phyloP scores from a whole-genome alignment of 2,329 filamentous ascomycete genomes.

The Botrytis aclada region DNA sequence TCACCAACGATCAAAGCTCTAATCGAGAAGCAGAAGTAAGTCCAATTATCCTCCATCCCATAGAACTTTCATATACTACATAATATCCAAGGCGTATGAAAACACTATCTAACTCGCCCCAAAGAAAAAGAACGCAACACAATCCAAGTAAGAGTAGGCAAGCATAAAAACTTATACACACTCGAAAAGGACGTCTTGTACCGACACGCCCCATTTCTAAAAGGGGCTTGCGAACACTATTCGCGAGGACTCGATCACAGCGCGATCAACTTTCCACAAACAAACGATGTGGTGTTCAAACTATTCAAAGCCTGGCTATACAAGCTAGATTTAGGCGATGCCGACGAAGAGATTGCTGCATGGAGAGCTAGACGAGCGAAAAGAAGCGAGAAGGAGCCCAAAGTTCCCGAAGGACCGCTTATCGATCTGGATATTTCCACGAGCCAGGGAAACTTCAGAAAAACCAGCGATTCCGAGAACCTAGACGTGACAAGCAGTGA shows the following conservation, averaged over 20 bases:
- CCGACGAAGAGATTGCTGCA: neutral
- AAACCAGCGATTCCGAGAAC: neutral
- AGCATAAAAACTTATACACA: neutral
- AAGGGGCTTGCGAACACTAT: neutral
- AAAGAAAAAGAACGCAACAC: neutral
- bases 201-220: neutral
- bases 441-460: neutral
- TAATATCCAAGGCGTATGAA: accelerated
- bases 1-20: neutral
- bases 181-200: neutral
- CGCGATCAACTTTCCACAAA: neutral
- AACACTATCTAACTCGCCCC: neutral
- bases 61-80: neutral
- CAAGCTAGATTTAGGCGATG: neutral
- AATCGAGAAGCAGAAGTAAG: neutral
- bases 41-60: neutral
- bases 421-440: neutral
- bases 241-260: neutral
- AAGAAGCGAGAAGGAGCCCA: neutral
- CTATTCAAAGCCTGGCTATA: neutral
- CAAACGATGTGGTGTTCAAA: neutral
- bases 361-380: neutral
- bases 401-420: neutral
- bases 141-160: neutral
- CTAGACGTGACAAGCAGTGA: neutral